These are phyloP conservation scores for Sarcocystis neurona DNA, from an alignment of 169 alveolate genomes.

Conservation along the genomic window DNA sequence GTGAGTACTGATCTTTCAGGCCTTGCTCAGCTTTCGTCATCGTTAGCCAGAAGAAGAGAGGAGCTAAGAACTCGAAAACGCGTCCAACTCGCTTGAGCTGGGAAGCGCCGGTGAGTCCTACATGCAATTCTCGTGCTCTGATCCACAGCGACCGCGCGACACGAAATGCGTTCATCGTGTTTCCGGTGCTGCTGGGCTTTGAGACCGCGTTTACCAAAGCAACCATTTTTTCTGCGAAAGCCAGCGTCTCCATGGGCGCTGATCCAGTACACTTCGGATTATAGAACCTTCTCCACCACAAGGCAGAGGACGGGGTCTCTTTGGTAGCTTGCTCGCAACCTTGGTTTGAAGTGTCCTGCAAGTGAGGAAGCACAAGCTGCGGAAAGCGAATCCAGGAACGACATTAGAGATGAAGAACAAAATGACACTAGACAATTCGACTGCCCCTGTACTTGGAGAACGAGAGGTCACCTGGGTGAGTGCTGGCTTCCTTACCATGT, in stretches of 20 bases:
- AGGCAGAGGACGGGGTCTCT: background rate
- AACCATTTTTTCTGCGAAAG: background rate
- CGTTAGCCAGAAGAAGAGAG: background rate
- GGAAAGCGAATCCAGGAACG: no score
- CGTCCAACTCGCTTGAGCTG: background rate
- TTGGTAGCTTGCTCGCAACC: background rate
- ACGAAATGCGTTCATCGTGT: background rate
- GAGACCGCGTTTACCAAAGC: background rate
- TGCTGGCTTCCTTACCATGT: no score
- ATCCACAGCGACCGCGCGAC: slow-evolving; percentile 18
- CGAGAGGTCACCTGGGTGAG: no score
- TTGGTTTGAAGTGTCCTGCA: background rate
- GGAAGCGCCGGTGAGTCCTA: background rate
- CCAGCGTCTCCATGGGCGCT: slow-evolving; percentile 1
- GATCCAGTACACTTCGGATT: background rate
- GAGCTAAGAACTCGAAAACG: background rate
- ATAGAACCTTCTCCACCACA: slow-evolving; percentile 13
- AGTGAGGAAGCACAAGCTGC: no score
- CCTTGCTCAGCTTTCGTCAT: background rate
- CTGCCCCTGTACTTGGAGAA: no score
- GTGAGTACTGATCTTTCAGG: slow-evolving; percentile 18
- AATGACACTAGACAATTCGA: no score
- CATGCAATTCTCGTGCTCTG: slow-evolving; percentile 6
- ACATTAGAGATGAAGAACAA: no score
- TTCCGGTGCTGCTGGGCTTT: background rate